Base-by-base conservation (phyloP, 1,284 basidiomycete genomes). In the Ceratorhiza oryzae-sativae region DNA sequence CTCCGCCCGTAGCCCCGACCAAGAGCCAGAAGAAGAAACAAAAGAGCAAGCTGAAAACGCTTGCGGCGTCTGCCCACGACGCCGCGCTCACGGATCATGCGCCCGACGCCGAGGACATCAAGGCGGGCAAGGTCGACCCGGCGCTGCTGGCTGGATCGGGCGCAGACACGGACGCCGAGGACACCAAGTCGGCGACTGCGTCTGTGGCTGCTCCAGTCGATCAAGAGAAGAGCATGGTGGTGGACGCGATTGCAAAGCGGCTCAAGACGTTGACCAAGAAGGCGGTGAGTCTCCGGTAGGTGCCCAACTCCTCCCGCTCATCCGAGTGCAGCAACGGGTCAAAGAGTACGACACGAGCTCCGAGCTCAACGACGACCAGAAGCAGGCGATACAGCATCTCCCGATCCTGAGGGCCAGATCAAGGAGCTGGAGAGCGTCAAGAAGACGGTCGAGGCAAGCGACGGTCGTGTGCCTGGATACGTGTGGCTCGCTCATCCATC, bases 331-430 rank as follows among this genome's bases (percentile, higher is more conserved):
- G 63, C 63, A 55, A 75, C 88, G 93, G 73, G 87, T 93, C 82
- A 84, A 55, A 15, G 49, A 55, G 27, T 67, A 55, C 49, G 39
- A 55, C 20, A 20, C 30, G 1, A 5, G 39, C 18, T 87, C 87
- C 56, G 88, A 89, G 76, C 84, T 95, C 65, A 93, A 95, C 76
- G 91, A 93, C 32, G 94, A 95, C 80, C 94, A 96, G 81, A 89
- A 85, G 75, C 86, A 88, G 39, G 84, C 85, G 0, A 77, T 94
- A 63, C 89, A 86, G 74, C 87, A 86, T 27, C 85, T 95, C 48
- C 87, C 93, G 4, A 83, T 83, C 83, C 95, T 41, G 93, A 95
- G 77, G 90, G 88, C 4, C 83, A 88, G 25, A 85, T 87, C 75
- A 92, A 91, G 77, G 94, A 95, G 77, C 82, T 95, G 18, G 88